phyloP scores from a whole-genome alignment of 2,329 filamentous ascomycete genomes.

The Aureobasidium pullulans region DNA sequence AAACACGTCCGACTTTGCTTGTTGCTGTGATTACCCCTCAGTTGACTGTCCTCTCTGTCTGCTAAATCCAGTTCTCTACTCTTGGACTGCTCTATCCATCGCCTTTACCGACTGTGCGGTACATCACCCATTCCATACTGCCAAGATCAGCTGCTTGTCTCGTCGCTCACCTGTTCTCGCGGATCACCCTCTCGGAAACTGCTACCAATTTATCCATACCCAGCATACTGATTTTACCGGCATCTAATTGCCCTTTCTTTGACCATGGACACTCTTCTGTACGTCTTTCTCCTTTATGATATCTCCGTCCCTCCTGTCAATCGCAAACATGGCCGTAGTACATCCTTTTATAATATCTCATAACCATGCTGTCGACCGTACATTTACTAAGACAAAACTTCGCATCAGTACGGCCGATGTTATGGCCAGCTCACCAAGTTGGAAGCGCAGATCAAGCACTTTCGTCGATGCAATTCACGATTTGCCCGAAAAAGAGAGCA shows the following conservation, averaged over 20 bases:
- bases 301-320: background rate
- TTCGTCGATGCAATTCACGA: slow-evolving; percentile 98
- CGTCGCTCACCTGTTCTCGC: slow-evolving; percentile 3
- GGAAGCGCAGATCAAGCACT: slow-evolving; percentile 86
- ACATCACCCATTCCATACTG: background rate
- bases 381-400: background rate
- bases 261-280: slow-evolving; percentile 57
- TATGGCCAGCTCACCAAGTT: slow-evolving; percentile 81
- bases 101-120: background rate
- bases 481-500: slow-evolving; percentile 69
- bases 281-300: slow-evolving; percentile 29
- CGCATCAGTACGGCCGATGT: slow-evolving; percentile 72
- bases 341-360: slow-evolving; percentile 24
- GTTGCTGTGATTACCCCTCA: too few species aligned
- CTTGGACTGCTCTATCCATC: too few species aligned
- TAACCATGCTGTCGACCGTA: slow-evolving; percentile 57
- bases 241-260: background rate
- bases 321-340: background rate
- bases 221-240: background rate
- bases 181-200: background rate
- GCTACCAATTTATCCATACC: background rate
- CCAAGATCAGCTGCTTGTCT: slow-evolving; percentile 11
- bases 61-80: too few species aligned
- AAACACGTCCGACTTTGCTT: too few species aligned
- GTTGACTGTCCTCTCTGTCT: too few species aligned